Evolutionary conservation across 495 filamentous ascomycete genomes (phyloP), one percentile per base, ranked within the genome.

Genomic region (Durotheca rogersii): DNA sequence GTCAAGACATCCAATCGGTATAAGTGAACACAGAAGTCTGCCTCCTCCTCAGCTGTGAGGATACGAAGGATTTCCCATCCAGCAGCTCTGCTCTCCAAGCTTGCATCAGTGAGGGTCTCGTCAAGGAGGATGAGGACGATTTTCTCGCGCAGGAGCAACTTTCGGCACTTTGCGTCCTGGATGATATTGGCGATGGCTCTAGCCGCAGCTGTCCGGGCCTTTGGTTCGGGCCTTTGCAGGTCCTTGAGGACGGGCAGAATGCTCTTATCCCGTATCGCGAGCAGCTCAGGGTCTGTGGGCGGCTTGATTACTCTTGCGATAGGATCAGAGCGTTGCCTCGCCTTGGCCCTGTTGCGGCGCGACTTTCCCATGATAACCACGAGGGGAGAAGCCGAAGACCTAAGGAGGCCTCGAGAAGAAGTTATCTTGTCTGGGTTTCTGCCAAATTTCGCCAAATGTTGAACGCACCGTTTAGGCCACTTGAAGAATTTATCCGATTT

Each of bases 51-150:
- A 49, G 75, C 64, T 7, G 73, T 75, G 33, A 85, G 71, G 19
- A 79, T 76, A 48, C 74, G 68, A 39, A 85, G 72, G 50, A 83
- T 79, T 9, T 76, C 72, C 82, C 82, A 85, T 3, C 80, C 81
- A 16, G 79, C 76, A 18, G 78, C 75, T 31, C 76, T 68, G 42
- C 78, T 76, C 64, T 83, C 76, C 36, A 81, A 62, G 52, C 67
- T 78, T 38, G 71, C 67, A 55, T 85, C 80, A 25, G 78, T 81
- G 21, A 84, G 64, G 20, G 77, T 80, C 65, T 83, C 78, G 36
- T 76, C 81, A 48, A 85, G 70, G 20, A 84, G 64, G 33, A 76
- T 76, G 34, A 71, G 74, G 21, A 85, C 81, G 38, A 84, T 68
- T 58, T 82, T 75, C 52, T 85, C 82, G 31, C 79, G 68, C 29